Conservation (phyloP, 768 basidiomycete species). For the Brasilioporus rufonigricans region DNA sequence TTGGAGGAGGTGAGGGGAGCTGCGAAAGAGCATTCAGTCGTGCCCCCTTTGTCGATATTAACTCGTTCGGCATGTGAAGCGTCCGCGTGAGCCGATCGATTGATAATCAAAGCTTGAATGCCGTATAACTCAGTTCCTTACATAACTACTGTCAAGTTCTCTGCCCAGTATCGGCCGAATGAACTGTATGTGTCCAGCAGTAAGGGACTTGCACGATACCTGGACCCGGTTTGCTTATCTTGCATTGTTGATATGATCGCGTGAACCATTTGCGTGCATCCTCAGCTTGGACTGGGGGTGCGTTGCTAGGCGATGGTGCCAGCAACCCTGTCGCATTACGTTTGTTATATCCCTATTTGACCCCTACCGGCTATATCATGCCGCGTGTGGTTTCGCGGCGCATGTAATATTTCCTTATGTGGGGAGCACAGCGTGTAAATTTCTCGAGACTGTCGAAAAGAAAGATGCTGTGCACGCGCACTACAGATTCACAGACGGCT, state of each 20-base stretch:
- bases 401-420: too few relatives aligned
- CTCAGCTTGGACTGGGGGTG: not conserved
- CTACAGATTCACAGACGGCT: too few relatives aligned
- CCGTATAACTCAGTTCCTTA: not conserved
- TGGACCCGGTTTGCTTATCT: not conserved
- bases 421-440: too few relatives aligned
- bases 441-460: too few relatives aligned
- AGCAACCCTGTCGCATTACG: not conserved
- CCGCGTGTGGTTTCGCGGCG: not conserved
- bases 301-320: not conserved
- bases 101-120: not conserved
- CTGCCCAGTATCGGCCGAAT: not conserved
- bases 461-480: too few relatives aligned
- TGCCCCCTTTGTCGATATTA: not conserved
- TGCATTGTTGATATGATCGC: not conserved
- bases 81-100: not conserved
- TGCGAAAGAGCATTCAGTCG: not conserved
- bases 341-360: not conserved
- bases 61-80: not conserved
- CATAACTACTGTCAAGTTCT: not conserved
- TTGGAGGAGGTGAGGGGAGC: not conserved
- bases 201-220: not conserved
- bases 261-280: not conserved
- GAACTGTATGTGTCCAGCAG: not conserved
- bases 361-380: not conserved